These are phyloP conservation scores for Podospora fimiseda DNA, from an alignment of 495 filamentous ascomycete species.

Conservation along the genomic window DNA sequence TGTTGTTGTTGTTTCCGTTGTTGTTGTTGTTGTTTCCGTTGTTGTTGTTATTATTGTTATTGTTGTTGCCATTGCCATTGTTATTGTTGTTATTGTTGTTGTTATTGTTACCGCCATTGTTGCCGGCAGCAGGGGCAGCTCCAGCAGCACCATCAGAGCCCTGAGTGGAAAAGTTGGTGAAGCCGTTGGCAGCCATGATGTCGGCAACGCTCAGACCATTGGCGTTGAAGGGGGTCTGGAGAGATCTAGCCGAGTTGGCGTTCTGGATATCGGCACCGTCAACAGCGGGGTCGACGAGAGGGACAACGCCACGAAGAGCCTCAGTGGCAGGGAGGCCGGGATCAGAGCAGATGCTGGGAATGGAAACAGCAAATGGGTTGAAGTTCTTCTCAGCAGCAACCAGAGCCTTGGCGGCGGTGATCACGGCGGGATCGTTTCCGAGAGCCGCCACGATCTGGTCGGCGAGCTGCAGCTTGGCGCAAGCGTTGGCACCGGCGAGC, in stretches of 20 bases:
- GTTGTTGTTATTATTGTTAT: background rate
- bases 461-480: constrained; percentile 53
- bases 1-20: background rate
- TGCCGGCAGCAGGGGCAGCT: constrained; percentile 15
- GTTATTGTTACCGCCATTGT: constrained; percentile 10
- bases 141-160: constrained; percentile 24
- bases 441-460: constrained; percentile 53
- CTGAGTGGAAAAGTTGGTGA: constrained; percentile 49
- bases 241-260: constrained; percentile 44
- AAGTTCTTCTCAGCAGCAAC: constrained; percentile 64
- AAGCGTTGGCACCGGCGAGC: constrained; percentile 52
- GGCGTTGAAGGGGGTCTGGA: constrained; percentile 45
- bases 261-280: constrained; percentile 47
- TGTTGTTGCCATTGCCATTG: constrained; percentile 3
- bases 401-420: constrained; percentile 50
- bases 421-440: constrained; percentile 43
- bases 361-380: constrained; percentile 51
- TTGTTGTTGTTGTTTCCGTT: constrained; percentile 1
- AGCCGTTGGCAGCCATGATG: constrained; percentile 46
- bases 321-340: constrained; percentile 48
- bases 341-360: constrained; percentile 54
- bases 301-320: constrained; percentile 53
- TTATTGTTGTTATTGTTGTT: constrained; percentile 7
- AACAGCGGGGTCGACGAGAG: constrained; percentile 53
- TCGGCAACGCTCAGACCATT: constrained; percentile 51